These are phyloP conservation scores for Hypericum androsaemum DNA, from an alignment of 345 rosid species.

Conservation along the genomic window DNA sequence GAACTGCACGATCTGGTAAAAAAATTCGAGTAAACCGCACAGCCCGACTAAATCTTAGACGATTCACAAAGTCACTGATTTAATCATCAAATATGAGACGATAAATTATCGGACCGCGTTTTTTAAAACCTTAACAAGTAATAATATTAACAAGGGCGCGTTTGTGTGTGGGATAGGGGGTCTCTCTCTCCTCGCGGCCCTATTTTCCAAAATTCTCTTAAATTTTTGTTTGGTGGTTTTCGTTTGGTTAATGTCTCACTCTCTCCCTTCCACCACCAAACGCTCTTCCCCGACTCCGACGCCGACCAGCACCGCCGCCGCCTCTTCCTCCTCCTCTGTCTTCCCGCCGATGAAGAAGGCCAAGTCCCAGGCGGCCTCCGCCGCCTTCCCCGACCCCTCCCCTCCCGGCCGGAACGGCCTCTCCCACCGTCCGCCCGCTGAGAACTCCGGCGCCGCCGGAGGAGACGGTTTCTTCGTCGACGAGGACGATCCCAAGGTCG, in stretches of 20 bases:
- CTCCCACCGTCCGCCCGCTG: conserved; percentile 22
- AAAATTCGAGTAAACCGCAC: no score
- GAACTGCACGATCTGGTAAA: no score
- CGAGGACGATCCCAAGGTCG: conserved; percentile 53
- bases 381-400: conserved; percentile 39
- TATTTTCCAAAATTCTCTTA: no score
- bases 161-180: no score
- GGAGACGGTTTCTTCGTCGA: conserved; percentile 36
- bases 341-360: conserved; percentile 56
- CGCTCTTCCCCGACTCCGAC: conserved; percentile 17
- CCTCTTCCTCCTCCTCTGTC: conserved; percentile 8
- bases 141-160: no score
- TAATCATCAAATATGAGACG: no score
- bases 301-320: conserved; percentile 11
- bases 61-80: no score
- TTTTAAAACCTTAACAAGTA: no score
- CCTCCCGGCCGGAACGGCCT: conserved; percentile 43
- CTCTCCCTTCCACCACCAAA: conserved; percentile 27
- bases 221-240: background rate
- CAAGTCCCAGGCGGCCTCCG: conserved; percentile 60
- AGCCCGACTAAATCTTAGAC: no score
- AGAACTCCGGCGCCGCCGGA: conserved; percentile 7
- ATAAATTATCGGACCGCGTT: no score
- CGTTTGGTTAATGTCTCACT: conserved; percentile 60
- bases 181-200: no score